Evolutionary conservation across 345 rosid genomes (phyloP).

Genomic region (Hypericum androsaemum): DNA sequence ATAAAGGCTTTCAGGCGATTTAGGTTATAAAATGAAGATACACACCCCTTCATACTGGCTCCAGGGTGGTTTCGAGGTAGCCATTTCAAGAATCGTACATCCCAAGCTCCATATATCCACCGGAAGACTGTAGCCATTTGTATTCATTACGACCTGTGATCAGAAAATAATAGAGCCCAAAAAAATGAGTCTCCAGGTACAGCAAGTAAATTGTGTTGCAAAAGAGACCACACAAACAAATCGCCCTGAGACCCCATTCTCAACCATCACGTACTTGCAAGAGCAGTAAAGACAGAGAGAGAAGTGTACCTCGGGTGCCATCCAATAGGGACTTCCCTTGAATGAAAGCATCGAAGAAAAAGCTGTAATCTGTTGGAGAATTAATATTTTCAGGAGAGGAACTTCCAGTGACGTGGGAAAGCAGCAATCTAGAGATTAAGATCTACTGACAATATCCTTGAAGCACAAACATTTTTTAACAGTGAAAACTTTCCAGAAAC

Average conservation of each 20-base stretch:
- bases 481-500: neutral
- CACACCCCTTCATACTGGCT: constrained; percentile 91
- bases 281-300: neutral
- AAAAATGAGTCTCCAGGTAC: neutral
- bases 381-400: constrained; percentile 13
- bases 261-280: neutral
- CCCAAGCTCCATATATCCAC: constrained; percentile 99
- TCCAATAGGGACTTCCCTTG: constrained; percentile 99
- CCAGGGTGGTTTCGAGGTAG: constrained; percentile 95
- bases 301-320: constrained; percentile 90
- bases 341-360: constrained; percentile 86
- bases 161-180: constrained; percentile 5
- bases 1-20: constrained; percentile 1
- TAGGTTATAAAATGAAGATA: constrained; percentile 9
- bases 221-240: neutral
- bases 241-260: neutral
- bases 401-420: constrained; percentile 6
- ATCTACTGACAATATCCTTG: no score
- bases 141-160: constrained; percentile 80
- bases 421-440: neutral
- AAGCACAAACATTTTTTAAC: no score
- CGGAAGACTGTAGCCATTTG: constrained; percentile 71
- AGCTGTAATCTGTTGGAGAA: constrained; percentile 47
- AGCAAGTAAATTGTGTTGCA: neutral
- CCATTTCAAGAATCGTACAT: constrained; percentile 98